phyloP scores from a whole-genome alignment of 352 stramenopile genomes.

The Pythium phragmiticola region DNA sequence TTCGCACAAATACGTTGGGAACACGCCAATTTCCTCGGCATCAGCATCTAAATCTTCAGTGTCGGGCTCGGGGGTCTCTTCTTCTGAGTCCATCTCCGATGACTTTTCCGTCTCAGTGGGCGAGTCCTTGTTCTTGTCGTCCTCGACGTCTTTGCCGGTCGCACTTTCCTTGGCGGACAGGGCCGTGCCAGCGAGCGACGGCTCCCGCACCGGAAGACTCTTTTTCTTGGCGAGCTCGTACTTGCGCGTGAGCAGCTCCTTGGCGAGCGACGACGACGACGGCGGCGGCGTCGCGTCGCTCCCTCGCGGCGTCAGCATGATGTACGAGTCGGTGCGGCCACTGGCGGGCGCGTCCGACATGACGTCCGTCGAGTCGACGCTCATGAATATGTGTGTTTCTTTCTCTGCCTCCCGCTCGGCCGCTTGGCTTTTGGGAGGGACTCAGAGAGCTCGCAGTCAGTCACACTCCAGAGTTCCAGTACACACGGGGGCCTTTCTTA shows the following conservation, averaged over 20 bases:
- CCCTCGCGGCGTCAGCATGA: conserved; percentile 30
- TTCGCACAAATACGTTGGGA: conserved; percentile 74
- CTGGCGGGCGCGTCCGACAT: conserved; percentile 2
- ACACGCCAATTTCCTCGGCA: conserved; percentile 32
- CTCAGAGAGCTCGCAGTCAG: too few species aligned
- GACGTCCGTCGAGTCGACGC: background rate
- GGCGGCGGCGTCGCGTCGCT: conserved; percentile 16
- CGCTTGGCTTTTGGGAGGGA: background rate
- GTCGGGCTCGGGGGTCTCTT: conserved; percentile 24
- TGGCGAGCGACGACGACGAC: conserved; percentile 26
- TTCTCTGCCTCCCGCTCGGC: background rate
- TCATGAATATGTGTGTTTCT: background rate
- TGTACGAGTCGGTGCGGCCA: conserved; percentile 25
- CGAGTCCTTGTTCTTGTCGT: conserved; percentile 24
- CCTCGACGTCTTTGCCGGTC: conserved; percentile 4
- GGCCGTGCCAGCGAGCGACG: conserved; percentile 2
- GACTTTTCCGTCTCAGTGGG: conserved; percentile 29
- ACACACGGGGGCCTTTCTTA: background rate
- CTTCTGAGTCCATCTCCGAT: conserved; percentile 33
- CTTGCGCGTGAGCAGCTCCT: conserved; percentile 28
- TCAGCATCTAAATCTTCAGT: conserved; percentile 31
- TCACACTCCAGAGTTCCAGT: too few species aligned
- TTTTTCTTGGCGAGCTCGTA: conserved; percentile 29
- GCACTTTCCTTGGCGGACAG: conserved; percentile 10
- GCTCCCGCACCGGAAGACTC: conserved; percentile 10